Conservation (phyloP, 768 basidiomycete species). For the Psilocybe sp. region DNA sequence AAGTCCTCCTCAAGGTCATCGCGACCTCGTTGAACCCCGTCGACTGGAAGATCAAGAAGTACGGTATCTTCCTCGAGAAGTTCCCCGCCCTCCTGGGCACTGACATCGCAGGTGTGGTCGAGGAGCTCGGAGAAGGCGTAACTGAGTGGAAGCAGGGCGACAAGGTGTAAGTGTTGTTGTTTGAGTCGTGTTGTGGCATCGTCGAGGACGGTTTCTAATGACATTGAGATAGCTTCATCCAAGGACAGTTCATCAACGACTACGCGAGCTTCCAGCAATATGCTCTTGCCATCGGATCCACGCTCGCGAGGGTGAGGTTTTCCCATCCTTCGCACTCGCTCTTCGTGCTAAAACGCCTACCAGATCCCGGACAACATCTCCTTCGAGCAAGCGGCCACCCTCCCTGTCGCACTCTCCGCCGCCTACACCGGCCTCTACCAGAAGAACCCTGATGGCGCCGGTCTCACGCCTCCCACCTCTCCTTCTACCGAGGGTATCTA, state of each 20-base stretch:
- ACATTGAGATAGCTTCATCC: slow-evolving; percentile 31
- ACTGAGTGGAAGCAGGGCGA: slow-evolving; percentile 48
- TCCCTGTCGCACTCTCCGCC: slow-evolving; percentile 48
- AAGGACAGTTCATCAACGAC: slow-evolving; percentile 36
- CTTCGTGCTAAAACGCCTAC: background rate
- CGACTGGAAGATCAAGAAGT: slow-evolving; percentile 33
- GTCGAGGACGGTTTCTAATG: background rate
- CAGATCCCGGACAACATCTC: slow-evolving; percentile 46
- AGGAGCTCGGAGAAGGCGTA: slow-evolving; percentile 50
- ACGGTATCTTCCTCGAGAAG: slow-evolving; percentile 25
- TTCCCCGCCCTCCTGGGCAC: slow-evolving; percentile 44
- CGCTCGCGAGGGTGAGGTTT: slow-evolving; percentile 10
- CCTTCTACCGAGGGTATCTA: slow-evolving; percentile 36
- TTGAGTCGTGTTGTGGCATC: no score
- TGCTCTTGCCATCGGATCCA: slow-evolving; percentile 10
- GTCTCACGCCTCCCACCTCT: slow-evolving; percentile 37
- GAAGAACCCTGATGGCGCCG: slow-evolving; percentile 32
- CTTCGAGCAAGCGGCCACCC: slow-evolving; percentile 46
- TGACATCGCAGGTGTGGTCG: slow-evolving; percentile 52
- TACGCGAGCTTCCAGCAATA: slow-evolving; percentile 44
- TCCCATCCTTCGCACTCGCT: no score
- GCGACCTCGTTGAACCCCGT: slow-evolving; percentile 45
- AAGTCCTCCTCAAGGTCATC: slow-evolving; percentile 40
- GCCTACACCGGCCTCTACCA: slow-evolving; percentile 50
- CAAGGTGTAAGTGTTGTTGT: slow-evolving; percentile 39